Evolutionary conservation across 2,329 filamentous ascomycete genomes (phyloP), one percentile per base, ranked within the genome.

Genomic region (Penicillium psychrosexuale): DNA sequence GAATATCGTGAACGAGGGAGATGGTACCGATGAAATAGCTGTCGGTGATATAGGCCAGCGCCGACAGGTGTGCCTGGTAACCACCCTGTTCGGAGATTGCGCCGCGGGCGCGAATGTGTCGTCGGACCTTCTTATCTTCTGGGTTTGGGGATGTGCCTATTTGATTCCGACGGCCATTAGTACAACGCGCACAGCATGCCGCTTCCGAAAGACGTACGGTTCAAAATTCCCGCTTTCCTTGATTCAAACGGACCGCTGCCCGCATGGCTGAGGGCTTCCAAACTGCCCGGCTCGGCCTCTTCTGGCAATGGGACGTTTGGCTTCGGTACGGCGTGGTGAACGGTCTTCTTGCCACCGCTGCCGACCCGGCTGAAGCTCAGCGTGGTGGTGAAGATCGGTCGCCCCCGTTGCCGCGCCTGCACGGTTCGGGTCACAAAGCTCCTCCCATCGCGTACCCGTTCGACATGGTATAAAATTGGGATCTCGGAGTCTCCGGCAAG

Each of bases 311-410:
- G 65, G 51, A 81, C 76, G 28, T 77, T 66, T 5, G 88, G 86
- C 68, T 88, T 78, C 15, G 80, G 75, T 30, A 79, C 80, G 3
- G 85, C 83, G 76, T 97, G 91, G 53, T 84, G 73, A 4, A 94
- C 80, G 39, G 70, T 75, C 61, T 80, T 73, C 64, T 79, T 76
- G 2, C 82, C 81, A 6, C 72, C 72, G 54, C 73, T 69, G 72
- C 76, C 71, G 69, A 87, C 85, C 17, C 84, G 81, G 68, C 88
- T 87, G 71, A 99, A 97, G 60, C 89, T 94, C 75, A 96, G 85
- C 6, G 93, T 99, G 1, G 91, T 94, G 17, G 93, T 97, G 77
- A 97, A 97, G 75, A 99, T 97, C 68, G 89, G 89, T 57, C 85
- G 84, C 9, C 92, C 94, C 38, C 86, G 82, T 77, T 99, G 94